Conservation (phyloP, 2,329 filamentous ascomycete genomes). For the Nectriaceae sp. region DNA sequence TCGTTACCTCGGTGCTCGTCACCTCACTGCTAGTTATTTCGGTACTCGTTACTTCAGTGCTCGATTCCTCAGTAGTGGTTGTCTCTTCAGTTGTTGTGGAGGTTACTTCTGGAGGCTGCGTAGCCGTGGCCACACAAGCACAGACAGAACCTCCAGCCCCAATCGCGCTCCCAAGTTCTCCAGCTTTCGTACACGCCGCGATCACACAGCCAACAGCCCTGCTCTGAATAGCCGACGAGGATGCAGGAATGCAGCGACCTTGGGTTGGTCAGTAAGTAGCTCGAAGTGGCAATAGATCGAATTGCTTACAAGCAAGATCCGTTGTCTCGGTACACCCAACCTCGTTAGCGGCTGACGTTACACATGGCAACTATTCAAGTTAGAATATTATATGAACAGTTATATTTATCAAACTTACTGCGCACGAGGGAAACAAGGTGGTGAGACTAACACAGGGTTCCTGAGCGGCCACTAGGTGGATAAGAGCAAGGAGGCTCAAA, state of each 20-base stretch:
- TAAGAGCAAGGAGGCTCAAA: constrained; percentile 20
- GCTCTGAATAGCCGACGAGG: constrained; percentile 17
- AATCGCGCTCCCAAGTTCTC: constrained; percentile 16
- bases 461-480: constrained; percentile 17
- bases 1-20: no score
- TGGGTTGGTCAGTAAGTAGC: not conserved
- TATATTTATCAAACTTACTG: constrained; percentile 18
- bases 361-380: constrained; percentile 20
- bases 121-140: constrained; percentile 19
- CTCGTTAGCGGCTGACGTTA: constrained; percentile 19
- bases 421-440: constrained; percentile 23
- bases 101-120: constrained; percentile 8
- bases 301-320: constrained; percentile 24
- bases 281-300: not conserved
- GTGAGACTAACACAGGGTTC: constrained; percentile 21
- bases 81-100: constrained; percentile 2
- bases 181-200: constrained; percentile 11
- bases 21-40: no score
- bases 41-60: no score
- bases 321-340: constrained; percentile 25
- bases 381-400: not conserved
- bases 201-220: constrained; percentile 22
- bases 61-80: constrained; percentile 8
- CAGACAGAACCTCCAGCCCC: constrained; percentile 22
- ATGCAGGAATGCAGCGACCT: constrained; percentile 24